Conservation (phyloP, 345 rosid species). For the Euphorbia tirucalli region DNA sequence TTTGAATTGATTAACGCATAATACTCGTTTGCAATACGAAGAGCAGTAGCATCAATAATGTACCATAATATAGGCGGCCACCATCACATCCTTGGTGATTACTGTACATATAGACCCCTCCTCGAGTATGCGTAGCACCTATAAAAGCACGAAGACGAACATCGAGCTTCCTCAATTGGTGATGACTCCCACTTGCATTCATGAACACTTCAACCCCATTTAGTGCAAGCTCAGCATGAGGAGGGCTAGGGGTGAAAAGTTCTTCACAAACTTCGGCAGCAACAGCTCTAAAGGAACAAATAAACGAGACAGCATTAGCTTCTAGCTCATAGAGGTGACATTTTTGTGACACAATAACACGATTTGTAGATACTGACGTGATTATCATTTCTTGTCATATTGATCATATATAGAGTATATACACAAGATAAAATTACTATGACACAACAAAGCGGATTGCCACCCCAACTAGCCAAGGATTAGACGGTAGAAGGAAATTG, state of each 20-base stretch:
- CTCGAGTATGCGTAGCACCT: conserved; percentile 86
- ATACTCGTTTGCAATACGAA: background rate
- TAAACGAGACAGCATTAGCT: background rate
- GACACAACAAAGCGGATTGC: no score
- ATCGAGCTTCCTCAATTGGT: conserved; percentile 91
- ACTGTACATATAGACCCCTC: conserved; percentile 97
- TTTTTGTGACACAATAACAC: no score
- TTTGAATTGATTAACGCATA: background rate
- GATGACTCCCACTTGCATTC: conserved; percentile 99
- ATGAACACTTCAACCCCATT: conserved; percentile 95
- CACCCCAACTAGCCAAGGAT: no score
- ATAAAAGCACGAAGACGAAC: conserved; percentile 74
- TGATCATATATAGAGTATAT: no score
- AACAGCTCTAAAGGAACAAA: conserved; percentile 60
- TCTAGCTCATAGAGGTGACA: no score
- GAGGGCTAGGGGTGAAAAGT: conserved; percentile 77
- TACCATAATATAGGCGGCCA: conserved; percentile 87
- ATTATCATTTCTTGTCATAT: no score
- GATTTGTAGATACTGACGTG: no score
- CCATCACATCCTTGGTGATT: conserved; percentile 99
- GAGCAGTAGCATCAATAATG: background rate
- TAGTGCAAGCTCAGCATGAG: conserved; percentile 95
- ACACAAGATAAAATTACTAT: no score
- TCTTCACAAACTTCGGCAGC: conserved; percentile 97
- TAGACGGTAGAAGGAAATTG: no score